Conservation (phyloP, 768 basidiomycete genomes). For the Dendrothele bispora region DNA sequence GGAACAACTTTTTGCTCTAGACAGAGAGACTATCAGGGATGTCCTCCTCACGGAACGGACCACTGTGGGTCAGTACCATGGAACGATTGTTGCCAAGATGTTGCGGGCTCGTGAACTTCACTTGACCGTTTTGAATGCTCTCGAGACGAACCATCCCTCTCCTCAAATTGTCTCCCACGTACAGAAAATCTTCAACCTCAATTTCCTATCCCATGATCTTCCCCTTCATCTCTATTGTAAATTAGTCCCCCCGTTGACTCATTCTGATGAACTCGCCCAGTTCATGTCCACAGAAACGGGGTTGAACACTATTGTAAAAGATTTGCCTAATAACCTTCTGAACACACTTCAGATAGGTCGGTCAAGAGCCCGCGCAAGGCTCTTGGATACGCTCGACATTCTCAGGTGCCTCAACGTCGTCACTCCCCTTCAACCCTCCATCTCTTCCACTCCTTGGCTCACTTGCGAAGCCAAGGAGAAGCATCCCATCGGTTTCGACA, state of each 20-base stretch:
- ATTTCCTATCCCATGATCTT: constrained; percentile 63
- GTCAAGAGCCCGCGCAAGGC: constrained; percentile 54
- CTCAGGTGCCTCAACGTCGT: constrained; percentile 59
- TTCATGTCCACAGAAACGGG: constrained; percentile 52
- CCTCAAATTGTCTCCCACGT: constrained; percentile 49
- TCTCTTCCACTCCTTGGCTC: constrained; percentile 40
- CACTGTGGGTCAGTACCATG: constrained; percentile 72
- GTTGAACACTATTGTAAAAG: constrained; percentile 45
- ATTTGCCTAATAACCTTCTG: constrained; percentile 53
- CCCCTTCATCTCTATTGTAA: constrained; percentile 66
- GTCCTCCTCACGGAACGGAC: constrained; percentile 68
- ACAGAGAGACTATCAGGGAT: constrained; percentile 55
- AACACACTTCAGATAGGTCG: constrained; percentile 56
- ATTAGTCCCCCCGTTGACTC: constrained; percentile 54
- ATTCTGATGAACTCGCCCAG: constrained; percentile 56
- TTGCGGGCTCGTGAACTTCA: constrained; percentile 67
- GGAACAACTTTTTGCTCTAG: constrained; percentile 52
- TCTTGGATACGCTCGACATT: constrained; percentile 62
- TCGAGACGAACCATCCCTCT: constrained; percentile 41
- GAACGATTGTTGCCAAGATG: constrained; percentile 68
- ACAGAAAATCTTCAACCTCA: constrained; percentile 57
- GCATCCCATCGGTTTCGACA: constrained; percentile 47
- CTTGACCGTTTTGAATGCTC: constrained; percentile 46
- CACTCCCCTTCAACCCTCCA: constrained; percentile 53
- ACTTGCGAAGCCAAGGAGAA: constrained; percentile 42